Evolutionary conservation across 139 green algal species (phyloP), one percentile per base, ranked within the genome.

Genomic region (Micractinium conductrix): DNA sequence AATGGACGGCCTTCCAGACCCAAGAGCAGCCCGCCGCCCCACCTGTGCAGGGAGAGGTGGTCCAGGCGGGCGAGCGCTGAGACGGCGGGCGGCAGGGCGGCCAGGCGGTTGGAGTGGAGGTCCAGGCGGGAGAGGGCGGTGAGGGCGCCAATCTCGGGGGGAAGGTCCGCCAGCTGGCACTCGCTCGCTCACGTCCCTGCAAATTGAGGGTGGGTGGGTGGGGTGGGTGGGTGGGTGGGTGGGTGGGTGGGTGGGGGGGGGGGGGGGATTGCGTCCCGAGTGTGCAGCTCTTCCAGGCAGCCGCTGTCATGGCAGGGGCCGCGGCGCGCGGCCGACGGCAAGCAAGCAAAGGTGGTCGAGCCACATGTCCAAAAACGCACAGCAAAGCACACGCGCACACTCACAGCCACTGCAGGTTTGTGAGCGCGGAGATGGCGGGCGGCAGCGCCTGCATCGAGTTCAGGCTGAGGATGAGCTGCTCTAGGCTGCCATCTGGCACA

Each of bases 11-110:
- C n/a, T n/a, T n/a, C n/a, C n/a, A n/a, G n/a, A n/a, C n/a, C n/a
- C n/a, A n/a, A n/a, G n/a, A n/a, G n/a, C n/a, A n/a, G 42, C 42
- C 40, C 1, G 22, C 30, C 10, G 30, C 9, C 73, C 4, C 73
- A 79, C 73, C 73, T 81, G 81, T 90, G 86, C 28, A 90, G 82
- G 16, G 86, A 90, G 6, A 90, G 68, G 67, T 68, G 74, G 65
- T 89, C 68, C 22, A 90, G 67, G 24, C 30, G 60, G n/a, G 30
- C 4, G 45, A 89, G 74, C 7, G 45, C 22, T 19, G 50, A 81
- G 62, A 90, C 78, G 45, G 50, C 42, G 19, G 40, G 38, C 37
- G 86, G 84, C 60, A 90, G 62, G 0, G 74, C 37, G 0, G 24
- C 0, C 16, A 90, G n/a, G 30, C 53, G 50, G 74, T 86, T 88